Base-by-base conservation (phyloP, 2,329 filamentous ascomycete genomes). In the Leptographium wingfieldii region DNA sequence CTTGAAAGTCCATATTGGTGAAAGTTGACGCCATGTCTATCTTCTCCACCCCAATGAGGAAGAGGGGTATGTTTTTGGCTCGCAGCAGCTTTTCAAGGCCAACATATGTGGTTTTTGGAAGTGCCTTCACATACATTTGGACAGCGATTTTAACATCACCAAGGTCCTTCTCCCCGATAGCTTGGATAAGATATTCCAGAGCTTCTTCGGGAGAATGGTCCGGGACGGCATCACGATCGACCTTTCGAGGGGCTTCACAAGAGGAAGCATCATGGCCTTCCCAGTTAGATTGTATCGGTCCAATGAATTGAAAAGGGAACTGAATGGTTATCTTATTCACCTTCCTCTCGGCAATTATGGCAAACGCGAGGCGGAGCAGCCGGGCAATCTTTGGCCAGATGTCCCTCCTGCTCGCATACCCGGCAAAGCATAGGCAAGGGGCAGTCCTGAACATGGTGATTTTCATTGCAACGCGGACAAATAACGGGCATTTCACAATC, bases 1-100 rank as follows among this genome's bases (percentile, higher is more conserved):
- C 86, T 67, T 89, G 85, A 1, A 88, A 73, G 64, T 89, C 85
- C 81, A 89, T 86, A 71, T 87, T 85, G 62, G 83, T 87, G 65
- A 84, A 79, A 5, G 83, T 82, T 1, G 72, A 68, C 0, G 76
- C 68, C 35, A 87, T 70, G 52, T 64, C 59, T 40, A 79, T 72
- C 64, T 81, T 79, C 73, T 87, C 80, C 6, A 81, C 70, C 6
- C 82, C 82, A 64, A 89, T 85, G 58, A 90, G 72, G 71, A 78
- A 85, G 16, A 87, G 71, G 3, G 71, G 71, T 61, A 87, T 76
- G 0, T 73, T 68, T 51, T 81, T 73, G 1, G 70, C 65, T 7
- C 86, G 81, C 68, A 90, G 79, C 1, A 76, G 76, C 38, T 75
- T 66, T 73, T 90, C 85, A 6, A 90, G 75, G 22, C 85, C 75